Conservation (phyloP, 257 asterid genomes). For the Przewalskia tangutica region DNA sequence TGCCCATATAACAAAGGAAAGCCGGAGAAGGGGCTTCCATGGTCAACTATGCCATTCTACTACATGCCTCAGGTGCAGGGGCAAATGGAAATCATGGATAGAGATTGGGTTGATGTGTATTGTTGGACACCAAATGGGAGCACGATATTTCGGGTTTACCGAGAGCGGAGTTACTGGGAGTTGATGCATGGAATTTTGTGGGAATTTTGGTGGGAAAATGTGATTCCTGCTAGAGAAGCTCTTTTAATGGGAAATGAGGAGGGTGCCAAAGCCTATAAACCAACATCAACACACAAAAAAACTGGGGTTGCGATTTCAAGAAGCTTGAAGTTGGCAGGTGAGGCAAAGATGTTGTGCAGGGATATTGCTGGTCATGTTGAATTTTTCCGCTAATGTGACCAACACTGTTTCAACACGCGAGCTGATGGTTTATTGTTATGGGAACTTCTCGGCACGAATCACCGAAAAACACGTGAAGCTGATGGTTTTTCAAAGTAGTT, state of each 20-base stretch:
- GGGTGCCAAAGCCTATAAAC: slow-evolving; percentile 51
- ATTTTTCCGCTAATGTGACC: slow-evolving; percentile 23
- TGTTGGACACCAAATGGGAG: slow-evolving; percentile 97
- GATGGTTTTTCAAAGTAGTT: neutral
- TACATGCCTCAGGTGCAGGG: slow-evolving; percentile 99
- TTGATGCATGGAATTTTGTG: slow-evolving; percentile 52
- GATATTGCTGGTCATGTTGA: slow-evolving; percentile 83
- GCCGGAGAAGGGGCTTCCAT: slow-evolving; percentile 71
- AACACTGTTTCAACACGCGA: neutral
- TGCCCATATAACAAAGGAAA: slow-evolving; percentile 92
- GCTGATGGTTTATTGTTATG: neutral
- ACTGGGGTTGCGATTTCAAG: slow-evolving; percentile 60
- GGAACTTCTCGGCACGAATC: neutral
- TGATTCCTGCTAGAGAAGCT: slow-evolving; percentile 81
- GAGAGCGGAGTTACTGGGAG: slow-evolving; percentile 70
- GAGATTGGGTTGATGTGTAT: slow-evolving; percentile 88
- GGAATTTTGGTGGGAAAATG: slow-evolving; percentile 97
- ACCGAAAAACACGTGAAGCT: neutral
- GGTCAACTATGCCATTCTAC: slow-evolving; percentile 76
- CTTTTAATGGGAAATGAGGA: slow-evolving; percentile 53
- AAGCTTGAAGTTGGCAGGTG: slow-evolving; percentile 68
- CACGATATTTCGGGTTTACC: slow-evolving; percentile 59
- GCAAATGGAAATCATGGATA: slow-evolving; percentile 89
- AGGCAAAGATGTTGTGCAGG: slow-evolving; percentile 67
- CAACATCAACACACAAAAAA: slow-evolving; percentile 53